A percentile compares a stretch with the other conserved stretches of the same genome.
These are phyloP conservation scores for Heliosperma pusillum DNA, from an alignment of 148 eudicot species.

Conservation along the genomic window DNA sequence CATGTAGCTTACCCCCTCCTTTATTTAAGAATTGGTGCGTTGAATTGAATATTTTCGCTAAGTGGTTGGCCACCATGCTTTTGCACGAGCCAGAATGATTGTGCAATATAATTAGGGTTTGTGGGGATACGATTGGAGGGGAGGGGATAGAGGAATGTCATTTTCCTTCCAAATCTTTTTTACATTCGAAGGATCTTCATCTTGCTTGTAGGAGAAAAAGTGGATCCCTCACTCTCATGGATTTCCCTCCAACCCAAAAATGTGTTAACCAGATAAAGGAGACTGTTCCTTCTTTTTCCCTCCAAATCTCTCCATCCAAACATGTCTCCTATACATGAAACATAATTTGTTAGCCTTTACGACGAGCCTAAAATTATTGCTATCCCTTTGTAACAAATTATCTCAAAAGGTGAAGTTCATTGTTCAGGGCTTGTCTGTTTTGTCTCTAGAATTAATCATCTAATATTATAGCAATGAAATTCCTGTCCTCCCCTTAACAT, in stretches of 20 bases:
- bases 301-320: too few relatives aligned
- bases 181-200: too few relatives aligned
- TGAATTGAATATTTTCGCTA: neutral
- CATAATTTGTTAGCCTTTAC: neutral
- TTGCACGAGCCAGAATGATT: constrained; percentile 3
- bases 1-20: neutral
- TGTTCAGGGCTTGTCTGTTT: neutral
- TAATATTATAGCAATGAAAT: too few relatives aligned
- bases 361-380: neutral
- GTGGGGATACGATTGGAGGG: too few relatives aligned
- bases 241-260: too few relatives aligned
- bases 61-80: neutral
- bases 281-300: too few relatives aligned
- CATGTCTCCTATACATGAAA: neutral
- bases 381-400: neutral
- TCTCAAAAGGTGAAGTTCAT: neutral
- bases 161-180: too few relatives aligned
- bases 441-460: neutral
- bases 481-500: neutral
- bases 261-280: too few relatives aligned
- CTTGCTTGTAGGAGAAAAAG: too few relatives aligned
- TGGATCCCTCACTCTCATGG: too few relatives aligned
- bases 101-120: neutral
- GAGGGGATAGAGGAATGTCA: too few relatives aligned
- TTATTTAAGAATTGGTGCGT: neutral